phyloP scores from a whole-genome alignment of 176 grass and related monocot genomes.

The Carex pumila region DNA sequence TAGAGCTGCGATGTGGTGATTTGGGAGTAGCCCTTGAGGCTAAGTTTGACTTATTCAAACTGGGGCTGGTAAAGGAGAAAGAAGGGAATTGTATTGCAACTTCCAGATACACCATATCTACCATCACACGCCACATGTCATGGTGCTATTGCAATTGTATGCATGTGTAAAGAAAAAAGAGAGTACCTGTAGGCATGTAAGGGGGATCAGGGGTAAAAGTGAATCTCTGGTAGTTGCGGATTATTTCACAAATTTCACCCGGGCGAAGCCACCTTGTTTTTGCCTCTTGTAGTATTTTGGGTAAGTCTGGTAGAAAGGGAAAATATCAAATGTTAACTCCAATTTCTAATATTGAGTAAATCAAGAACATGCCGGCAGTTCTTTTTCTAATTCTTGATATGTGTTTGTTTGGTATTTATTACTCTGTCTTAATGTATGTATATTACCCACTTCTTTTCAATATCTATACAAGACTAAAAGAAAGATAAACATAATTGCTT shows the following conservation, averaged over 20 bases:
- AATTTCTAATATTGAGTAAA: neutral
- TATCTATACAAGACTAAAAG: neutral
- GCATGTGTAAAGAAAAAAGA: neutral
- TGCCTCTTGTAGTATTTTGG: slow-evolving; percentile 35
- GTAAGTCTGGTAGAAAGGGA: slow-evolving; percentile 21
- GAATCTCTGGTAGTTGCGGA: slow-evolving; percentile 37
- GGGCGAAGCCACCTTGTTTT: slow-evolving; percentile 44
- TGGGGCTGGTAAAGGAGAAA: too few species aligned
- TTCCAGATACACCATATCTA: neutral
- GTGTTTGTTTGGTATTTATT: neutral
- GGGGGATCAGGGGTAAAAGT: slow-evolving; percentile 35
- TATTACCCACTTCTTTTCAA: neutral
- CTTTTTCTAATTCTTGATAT: neutral
- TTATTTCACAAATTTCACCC: slow-evolving; percentile 44
- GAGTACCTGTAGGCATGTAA: slow-evolving; percentile 33
- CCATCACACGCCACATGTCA: neutral
- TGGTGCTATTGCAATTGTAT: neutral
- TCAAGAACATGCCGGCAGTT: neutral
- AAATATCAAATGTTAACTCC: neutral
- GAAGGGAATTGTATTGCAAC: neutral
- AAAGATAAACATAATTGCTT: too few species aligned
- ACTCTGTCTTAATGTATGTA: neutral
- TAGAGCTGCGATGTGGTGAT: too few species aligned
- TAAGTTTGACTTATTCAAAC: too few species aligned
- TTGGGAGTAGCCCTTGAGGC: too few species aligned